Evolutionary conservation across 2,329 filamentous ascomycete genomes (phyloP), one percentile per base, ranked within the genome.

Genomic region (Rhynchosporium agropyri): DNA sequence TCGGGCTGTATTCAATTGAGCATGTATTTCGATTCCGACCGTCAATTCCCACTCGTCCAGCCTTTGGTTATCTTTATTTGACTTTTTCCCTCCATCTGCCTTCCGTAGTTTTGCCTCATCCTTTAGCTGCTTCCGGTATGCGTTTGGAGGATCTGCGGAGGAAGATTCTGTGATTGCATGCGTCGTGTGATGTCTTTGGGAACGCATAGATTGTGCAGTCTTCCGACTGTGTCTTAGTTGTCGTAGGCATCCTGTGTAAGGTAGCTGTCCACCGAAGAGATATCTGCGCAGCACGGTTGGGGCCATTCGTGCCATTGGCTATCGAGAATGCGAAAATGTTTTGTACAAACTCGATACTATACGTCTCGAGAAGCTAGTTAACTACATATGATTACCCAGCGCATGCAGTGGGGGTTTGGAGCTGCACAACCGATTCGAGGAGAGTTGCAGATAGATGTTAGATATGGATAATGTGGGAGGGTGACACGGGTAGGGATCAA

Each of bases 1-100:
- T 72, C 84, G 83, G 4, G 85, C 82, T 0, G 93, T 95, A 76
- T 98, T 97, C 72, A 99, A 82, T 77, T 98, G 94, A 26, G 95
- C 95, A 75, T 99, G 95, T 67, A 99, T 95, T 79, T 99, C 95
- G 69, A 99, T 93, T 65, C 95, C 95, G 33, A 98, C 92, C 0
- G 94, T 97, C 72, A 98, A 80, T 76, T 97, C 91, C 95, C 95
- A 99, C n/a, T 72, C 56, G 10, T 73, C 68, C 73, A 67, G 82
- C 79, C 80, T 81, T 68, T 77, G 78, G 62, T 78, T 78, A 12
- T 76, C 64, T 42, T 54, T 59, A 50, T 70, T 71, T 15, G 64
- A 49, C 38, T 77, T 76, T 10, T 76, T 78, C 26, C 54, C 20
- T 2, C 65, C 67, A 0, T 75, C 69, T 0, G 75, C 72, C 65